Evolutionary conservation across 129 eudicot species (phyloP).

Genomic region (Daucus carota): DH1_v3.0 NC_030381.2:20244001-20244500

Average conservation of each 20-base stretch:
- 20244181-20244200: background rate
- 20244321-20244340: background rate
- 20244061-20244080: background rate
- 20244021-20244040: background rate
- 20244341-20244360: background rate
- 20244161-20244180: background rate
- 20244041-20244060: background rate
- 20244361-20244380: conserved; percentile 48
- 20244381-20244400: conserved; percentile 74
- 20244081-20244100: no score
- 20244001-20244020: background rate
- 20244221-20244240: background rate
- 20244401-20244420: conserved; percentile 72
- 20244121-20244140: no score
- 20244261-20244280: no score
- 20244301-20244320: background rate
- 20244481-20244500: background rate
- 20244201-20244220: background rate
- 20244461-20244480: conserved; percentile 10
- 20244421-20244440: conserved; percentile 93
- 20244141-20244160: background rate
- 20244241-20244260: background rate
- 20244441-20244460: conserved; percentile 87
- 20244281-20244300: no score
- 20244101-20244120: no score